phyloP scores from a whole-genome alignment of 2,329 filamentous ascomycete genomes.

The Cryphonectria naterciae region DNA sequence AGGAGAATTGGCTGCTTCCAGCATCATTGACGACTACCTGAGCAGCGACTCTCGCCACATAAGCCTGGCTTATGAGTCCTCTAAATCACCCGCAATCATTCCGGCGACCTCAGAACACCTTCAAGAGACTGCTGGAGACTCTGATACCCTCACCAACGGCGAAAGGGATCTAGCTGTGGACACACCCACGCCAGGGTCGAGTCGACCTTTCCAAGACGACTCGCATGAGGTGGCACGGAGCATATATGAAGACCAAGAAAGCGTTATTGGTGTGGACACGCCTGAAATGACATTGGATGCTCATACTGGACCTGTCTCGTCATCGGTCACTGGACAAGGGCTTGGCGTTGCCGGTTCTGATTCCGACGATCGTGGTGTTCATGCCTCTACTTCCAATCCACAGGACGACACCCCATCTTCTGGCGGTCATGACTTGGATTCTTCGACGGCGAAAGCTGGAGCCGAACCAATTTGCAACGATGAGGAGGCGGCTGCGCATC shows the following conservation, averaged over 20 bases:
- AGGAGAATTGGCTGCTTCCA: neutral
- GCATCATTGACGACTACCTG: slow-evolving; percentile 2
- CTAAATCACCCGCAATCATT: neutral
- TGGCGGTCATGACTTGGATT: no score
- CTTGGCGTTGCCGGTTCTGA: neutral
- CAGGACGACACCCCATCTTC: neutral
- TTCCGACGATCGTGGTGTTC: neutral
- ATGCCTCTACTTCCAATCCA: neutral
- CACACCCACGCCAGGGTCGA: neutral
- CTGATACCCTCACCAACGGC: neutral
- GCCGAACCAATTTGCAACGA: neutral
- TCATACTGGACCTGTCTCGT: neutral
- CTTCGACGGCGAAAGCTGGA: neutral
- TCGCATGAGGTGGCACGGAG: neutral
- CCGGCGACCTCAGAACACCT: neutral
- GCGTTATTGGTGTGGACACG: neutral
- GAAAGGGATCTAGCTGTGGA: neutral
- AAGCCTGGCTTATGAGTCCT: neutral
- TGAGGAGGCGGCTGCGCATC: neutral
- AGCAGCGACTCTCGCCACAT: neutral
- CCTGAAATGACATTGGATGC: neutral
- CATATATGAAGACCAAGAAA: neutral
- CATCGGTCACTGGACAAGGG: neutral
- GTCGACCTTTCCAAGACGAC: neutral
- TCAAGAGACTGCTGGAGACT: neutral